Base-by-base conservation (phyloP, 176 grass and related monocot genomes). In the Pharus latifolius region DNA sequence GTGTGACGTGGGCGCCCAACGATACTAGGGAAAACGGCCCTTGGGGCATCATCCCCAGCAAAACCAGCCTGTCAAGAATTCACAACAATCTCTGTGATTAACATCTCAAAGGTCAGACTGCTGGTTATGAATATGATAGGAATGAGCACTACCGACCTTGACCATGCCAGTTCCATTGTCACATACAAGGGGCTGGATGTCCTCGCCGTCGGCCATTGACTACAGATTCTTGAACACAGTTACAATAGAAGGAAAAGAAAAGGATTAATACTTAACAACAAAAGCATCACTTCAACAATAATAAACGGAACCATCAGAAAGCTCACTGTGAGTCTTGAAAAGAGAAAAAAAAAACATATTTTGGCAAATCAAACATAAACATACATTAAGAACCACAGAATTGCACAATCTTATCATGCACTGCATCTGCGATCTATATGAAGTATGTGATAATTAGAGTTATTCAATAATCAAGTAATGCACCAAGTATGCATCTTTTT, bases 161-260 rank as follows among this genome's bases (percentile, higher is more conserved):
- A 81, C 78, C 78, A 81, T 81, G 56, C 78, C 78, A 38, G 78
- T 81, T 41, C 78, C 78, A 81, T 81, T 81, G 59, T 81, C 78
- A 65, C 78, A 81, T 4, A 81, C 78, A 56, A 81, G 78, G 50
- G 78, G 78, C 78, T 81, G 78, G 49, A 81, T 81, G 22, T 81
- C 78, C 60, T 81, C 78, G 0, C 59, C 69, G 50, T 81, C 78
- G 65, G 78, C 78, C 78, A 81, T 81, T 56, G 53, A 7, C 38
- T 56, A 81, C 37, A 28, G 55, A 65, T 73, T 35, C 60, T 47
- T 25, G 17, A 2, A 20, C 63, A 47, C 20, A 56, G 25, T 10
- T 56, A 23, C 6, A 43, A 56, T 45, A 3, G 50, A n/a, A 54
- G 13, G 25, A 50, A 23, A 61, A 35, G 10, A 12, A 18, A 35